These are phyloP conservation scores for Salvia miltiorrhiza DNA, from an alignment of 257 asterid genomes.

Conservation along the genomic window DNA sequence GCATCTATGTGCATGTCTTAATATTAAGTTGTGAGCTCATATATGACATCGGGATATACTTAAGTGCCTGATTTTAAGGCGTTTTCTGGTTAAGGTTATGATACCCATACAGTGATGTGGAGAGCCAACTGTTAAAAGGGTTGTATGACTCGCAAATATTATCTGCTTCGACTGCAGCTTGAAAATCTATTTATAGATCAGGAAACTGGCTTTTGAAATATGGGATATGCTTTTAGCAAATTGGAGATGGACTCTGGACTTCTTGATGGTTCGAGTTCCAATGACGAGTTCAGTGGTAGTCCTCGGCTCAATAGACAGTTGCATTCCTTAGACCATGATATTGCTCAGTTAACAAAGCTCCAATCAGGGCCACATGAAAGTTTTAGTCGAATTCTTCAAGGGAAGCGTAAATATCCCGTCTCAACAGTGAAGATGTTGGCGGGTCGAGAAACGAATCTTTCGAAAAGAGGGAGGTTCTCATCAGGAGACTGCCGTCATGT, in stretches of 20 bases:
- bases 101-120: constrained; percentile 13
- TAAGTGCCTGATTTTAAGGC: constrained; percentile 16
- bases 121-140: neutral
- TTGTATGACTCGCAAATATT: neutral
- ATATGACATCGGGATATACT: neutral
- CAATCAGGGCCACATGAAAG: constrained; percentile 63
- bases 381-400: constrained; percentile 38
- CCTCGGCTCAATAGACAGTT: constrained; percentile 17
- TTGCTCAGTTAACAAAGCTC: constrained; percentile 74
- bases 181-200: constrained; percentile 34
- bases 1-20: neutral
- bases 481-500: constrained; percentile 70
- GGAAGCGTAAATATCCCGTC: constrained; percentile 46
- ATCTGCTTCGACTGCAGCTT: constrained; percentile 14
- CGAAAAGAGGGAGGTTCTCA: constrained; percentile 66
- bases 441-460: constrained; percentile 71
- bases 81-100: constrained; percentile 21
- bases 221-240: constrained; percentile 77
- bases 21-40: neutral
- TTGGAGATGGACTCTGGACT: constrained; percentile 48
- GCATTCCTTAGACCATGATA: constrained; percentile 43
- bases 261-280: constrained; percentile 46
- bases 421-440: constrained; percentile 69
- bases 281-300: constrained; percentile 24
- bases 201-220: constrained; percentile 27